Conservation (phyloP, 768 basidiomycete species). For the Boletus tomentosulus region DNA sequence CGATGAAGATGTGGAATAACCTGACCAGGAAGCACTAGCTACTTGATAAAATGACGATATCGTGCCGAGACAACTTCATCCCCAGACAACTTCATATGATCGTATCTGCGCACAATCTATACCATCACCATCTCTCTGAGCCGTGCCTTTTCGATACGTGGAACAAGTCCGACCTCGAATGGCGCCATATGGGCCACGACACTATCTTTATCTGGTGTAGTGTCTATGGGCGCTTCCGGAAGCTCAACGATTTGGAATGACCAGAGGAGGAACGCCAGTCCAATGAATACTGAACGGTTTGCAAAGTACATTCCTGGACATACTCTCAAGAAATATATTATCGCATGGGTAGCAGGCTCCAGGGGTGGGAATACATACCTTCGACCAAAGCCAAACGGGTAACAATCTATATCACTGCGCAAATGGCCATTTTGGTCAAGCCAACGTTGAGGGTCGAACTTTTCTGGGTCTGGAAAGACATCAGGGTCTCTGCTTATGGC, state of each 20-base stretch:
- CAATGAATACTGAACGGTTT: conserved; percentile 50
- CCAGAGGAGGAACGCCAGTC: conserved; percentile 57
- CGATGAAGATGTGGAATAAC: too few species aligned
- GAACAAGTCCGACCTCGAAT: neutral
- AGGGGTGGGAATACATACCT: conserved; percentile 10
- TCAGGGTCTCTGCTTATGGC: conserved; percentile 52
- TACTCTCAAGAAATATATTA: conserved; percentile 33
- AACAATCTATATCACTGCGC: conserved; percentile 44
- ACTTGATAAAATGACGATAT: too few species aligned
- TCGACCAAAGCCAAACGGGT: conserved; percentile 53
- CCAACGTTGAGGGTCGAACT: conserved; percentile 58
- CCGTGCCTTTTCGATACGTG: neutral
- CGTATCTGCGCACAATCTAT: too few species aligned
- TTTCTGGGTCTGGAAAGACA: conserved; percentile 54
- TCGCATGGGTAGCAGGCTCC: too few species aligned
- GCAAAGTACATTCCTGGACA: conserved; percentile 62
- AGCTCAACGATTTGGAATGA: conserved; percentile 52
- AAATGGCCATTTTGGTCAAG: conserved; percentile 39
- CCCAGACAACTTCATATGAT: too few species aligned
- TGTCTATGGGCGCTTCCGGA: conserved; percentile 49
- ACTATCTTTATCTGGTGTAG: conserved; percentile 23
- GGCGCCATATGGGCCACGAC: neutral
- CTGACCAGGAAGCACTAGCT: too few species aligned
- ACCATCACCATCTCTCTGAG: neutral
- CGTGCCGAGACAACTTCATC: too few species aligned